These are phyloP conservation scores for Aegilops umbellulata DNA, from an alignment of 176 grass and related monocot genomes.

Conservation along the genomic window DNA sequence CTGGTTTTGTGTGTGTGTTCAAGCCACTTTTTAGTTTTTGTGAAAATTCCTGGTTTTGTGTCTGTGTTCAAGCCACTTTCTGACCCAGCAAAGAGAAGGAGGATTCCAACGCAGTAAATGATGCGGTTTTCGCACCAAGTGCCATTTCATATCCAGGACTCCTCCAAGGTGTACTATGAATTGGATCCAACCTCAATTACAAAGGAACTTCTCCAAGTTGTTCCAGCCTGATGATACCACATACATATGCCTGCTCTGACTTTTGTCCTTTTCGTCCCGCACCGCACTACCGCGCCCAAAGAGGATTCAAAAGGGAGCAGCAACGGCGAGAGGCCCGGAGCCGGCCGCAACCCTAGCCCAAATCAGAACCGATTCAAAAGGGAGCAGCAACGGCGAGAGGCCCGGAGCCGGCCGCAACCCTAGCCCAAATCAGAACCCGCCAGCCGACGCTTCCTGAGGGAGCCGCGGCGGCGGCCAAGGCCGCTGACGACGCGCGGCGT, in stretches of 20 bases:
- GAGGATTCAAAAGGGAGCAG: too few relatives aligned
- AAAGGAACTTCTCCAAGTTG: slow-evolving; percentile 55
- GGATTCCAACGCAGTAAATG: slow-evolving; percentile 61
- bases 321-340: too few relatives aligned
- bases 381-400: too few relatives aligned
- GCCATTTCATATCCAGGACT: slow-evolving; percentile 62
- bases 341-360: too few relatives aligned
- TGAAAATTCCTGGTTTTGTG: slow-evolving; percentile 60
- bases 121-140: slow-evolving; percentile 80
- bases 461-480: too few relatives aligned
- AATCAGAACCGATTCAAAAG: too few relatives aligned
- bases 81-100: slow-evolving; percentile 36
- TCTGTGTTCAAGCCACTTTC: slow-evolving; percentile 56
- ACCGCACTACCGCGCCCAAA: too few relatives aligned
- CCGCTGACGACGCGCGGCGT: too few relatives aligned
- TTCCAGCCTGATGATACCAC: not conserved
- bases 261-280: not conserved
- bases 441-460: too few relatives aligned
- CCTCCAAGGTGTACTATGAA: slow-evolving; percentile 71
- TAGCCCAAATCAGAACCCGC: too few relatives aligned
- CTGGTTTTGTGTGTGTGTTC: too few relatives aligned
- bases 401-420: too few relatives aligned
- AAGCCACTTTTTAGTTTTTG: not conserved
- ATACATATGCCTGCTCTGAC: slow-evolving; percentile 10
- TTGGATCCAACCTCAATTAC: slow-evolving; percentile 76